Evolutionary conservation across 78 protist genomes (phyloP).

Genomic region (Planoprotostelium fungivorum): DNA sequence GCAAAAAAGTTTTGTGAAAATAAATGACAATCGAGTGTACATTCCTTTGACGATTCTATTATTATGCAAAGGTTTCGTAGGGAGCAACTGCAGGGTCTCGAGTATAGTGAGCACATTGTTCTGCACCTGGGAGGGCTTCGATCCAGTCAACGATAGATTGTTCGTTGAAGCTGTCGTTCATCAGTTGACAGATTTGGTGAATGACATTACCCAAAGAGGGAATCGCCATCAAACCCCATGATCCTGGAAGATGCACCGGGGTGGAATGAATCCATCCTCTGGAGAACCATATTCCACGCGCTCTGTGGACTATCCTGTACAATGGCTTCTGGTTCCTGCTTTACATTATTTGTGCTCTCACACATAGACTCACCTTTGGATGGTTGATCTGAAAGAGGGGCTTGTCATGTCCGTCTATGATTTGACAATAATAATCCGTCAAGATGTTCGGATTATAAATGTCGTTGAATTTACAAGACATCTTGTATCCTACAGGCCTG

Average conservation of each 20-base stretch:
- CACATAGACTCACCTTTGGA: background rate
- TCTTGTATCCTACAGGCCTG: background rate
- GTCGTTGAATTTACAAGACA: background rate
- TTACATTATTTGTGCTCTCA: background rate
- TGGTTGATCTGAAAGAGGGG: background rate
- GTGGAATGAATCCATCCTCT: background rate
- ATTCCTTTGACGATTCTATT: no score
- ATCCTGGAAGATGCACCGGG: background rate
- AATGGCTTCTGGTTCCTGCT: background rate
- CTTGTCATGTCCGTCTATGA: background rate
- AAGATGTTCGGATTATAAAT: background rate
- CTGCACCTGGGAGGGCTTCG: background rate
- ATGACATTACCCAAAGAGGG: background rate
- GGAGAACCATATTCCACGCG: background rate
- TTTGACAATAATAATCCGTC: background rate
- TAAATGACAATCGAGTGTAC: no score
- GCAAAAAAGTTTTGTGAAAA: no score
- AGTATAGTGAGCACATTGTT: background rate
- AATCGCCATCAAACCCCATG: background rate
- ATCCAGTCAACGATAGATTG: background rate
- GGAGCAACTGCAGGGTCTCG: background rate
- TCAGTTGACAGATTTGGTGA: background rate
- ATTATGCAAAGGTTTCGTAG: no score
- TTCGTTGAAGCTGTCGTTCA: background rate
- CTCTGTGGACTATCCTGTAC: background rate